Evolutionary conservation across 164 flowering plant species (phyloP), one percentile per base, ranked within the genome.

Genomic region (Chimonanthus salicifolius): DNA sequence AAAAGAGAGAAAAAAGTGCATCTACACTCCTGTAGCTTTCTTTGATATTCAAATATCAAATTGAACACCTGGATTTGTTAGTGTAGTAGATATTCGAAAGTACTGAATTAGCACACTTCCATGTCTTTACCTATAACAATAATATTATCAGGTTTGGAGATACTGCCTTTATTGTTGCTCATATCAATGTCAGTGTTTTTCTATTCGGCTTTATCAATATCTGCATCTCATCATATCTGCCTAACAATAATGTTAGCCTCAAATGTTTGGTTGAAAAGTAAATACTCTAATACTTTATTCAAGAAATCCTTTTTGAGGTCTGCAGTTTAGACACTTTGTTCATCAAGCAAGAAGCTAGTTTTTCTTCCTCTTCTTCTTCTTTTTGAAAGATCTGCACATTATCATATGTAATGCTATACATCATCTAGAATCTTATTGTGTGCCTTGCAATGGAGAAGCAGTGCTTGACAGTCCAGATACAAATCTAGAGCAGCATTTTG

Each of bases 401-500:
- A 18, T 66, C 46, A 66, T 49, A 21, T 21, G 51, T 58, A 58
- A 20, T 46, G 15, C n/a, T 7, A 8, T 60, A 10, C 18, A 6
- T 54, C 18, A 71, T 62, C 73, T 6, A n/a, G 58, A 33, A 48
- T 60, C 62, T 80, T 74, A 66, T 67, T 73, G 4, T 69, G 67
- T 62, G 73, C 18, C 62, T 70, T 83, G 72, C 76, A 67, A 74
- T 71, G 80, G 81, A 49, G 81, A 66, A 20, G 71, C 51, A 76
- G 78, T 76, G 51, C 71, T 76, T 51, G 99, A 95, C 83, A 84
- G 71, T 71, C 84, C 69, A 74, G 87, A 81, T 47, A 81, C 83
- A 58, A 75, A 85, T 71, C 65, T 95, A 62, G 78, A 82, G 46
- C 85, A 82, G 70, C 79, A 89, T 79, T 95, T 95, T 78, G 87